Conservation (phyloP, 2,329 filamentous ascomycete genomes). For the Ophiostoma himal-ulmi region DNA sequence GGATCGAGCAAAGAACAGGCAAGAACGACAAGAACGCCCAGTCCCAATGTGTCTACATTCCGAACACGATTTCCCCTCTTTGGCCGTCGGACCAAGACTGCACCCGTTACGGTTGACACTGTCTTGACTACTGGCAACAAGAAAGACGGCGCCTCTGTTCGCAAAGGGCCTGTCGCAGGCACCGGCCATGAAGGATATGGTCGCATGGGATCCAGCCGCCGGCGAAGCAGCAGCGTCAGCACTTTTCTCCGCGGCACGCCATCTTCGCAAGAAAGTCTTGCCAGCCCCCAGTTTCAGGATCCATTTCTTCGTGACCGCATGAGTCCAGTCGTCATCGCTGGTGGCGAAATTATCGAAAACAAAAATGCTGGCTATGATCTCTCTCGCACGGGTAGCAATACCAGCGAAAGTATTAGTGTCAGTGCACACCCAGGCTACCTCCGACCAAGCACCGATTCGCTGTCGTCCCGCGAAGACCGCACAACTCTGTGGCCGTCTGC, state of each 20-base stretch:
- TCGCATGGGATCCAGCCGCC: conserved; percentile 53
- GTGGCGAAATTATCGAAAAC: conserved; percentile 57
- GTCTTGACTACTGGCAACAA: conserved; percentile 43
- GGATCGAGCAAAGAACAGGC: conserved; percentile 5
- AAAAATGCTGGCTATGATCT: conserved; percentile 38
- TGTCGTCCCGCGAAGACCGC: conserved; percentile 39
- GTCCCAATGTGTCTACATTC: conserved; percentile 52
- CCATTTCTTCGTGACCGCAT: conserved; percentile 57
- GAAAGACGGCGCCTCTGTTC: conserved; percentile 48
- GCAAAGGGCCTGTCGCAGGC: conserved; percentile 82
- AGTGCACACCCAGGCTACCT: conserved; percentile 20
- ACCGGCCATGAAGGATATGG: conserved; percentile 89
- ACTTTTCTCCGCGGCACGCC: conserved; percentile 43
- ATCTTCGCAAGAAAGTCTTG: conserved; percentile 48
- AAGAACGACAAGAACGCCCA: conserved; percentile 41
- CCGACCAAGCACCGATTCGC: conserved; percentile 41
- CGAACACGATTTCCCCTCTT: conserved; percentile 72
- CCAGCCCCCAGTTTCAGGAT: conserved; percentile 38
- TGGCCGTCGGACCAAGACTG: conserved; percentile 62
- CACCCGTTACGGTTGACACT: conserved; percentile 45
- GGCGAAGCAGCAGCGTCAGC: conserved; percentile 57
- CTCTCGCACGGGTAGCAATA: neutral
- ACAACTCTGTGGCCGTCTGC: conserved; percentile 51
- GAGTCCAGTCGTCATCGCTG: conserved; percentile 61
- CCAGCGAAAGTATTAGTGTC: neutral